Percentiles rank a stretch among this genome's conserved stretches.
Conservation (phyloP, 2,329 filamentous ascomycete genomes). For the Septoria petroselini region DNA sequence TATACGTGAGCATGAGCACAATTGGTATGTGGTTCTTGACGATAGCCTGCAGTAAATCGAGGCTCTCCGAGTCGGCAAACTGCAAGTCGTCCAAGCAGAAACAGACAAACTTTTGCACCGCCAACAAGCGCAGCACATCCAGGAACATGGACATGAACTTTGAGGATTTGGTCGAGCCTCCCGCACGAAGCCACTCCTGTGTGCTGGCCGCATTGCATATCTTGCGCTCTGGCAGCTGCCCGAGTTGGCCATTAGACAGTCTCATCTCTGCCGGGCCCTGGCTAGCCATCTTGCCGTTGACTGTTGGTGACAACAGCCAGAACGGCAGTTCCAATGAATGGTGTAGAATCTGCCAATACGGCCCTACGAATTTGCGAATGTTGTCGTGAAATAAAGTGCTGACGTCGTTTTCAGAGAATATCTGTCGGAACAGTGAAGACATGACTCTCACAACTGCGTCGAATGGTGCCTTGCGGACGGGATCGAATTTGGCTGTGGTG, state of each 20-base stretch:
- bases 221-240: slow-evolving; percentile 23
- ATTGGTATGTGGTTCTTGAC: slow-evolving; percentile 75
- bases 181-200: slow-evolving; percentile 46
- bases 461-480: slow-evolving; percentile 57
- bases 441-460: slow-evolving; percentile 61
- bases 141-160: slow-evolving; percentile 84
- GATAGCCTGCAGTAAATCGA: slow-evolving; percentile 79
- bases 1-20: slow-evolving; percentile 70
- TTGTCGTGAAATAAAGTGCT: slow-evolving; percentile 60
- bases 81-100: slow-evolving; percentile 87
- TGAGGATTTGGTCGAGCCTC: slow-evolving; percentile 54
- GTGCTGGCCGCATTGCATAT: slow-evolving; percentile 39
- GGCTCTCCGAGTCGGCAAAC: slow-evolving; percentile 81
- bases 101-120: slow-evolving; percentile 80
- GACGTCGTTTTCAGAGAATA: slow-evolving; percentile 63
- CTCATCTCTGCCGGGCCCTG: slow-evolving; percentile 5
- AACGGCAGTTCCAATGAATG: slow-evolving; percentile 62
- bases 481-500: slow-evolving; percentile 59
- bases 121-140: slow-evolving; percentile 78
- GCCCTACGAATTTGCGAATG: slow-evolving; percentile 54
- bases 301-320: slow-evolving; percentile 52
- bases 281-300: slow-evolving; percentile 25
- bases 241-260: slow-evolving; percentile 15
- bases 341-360: slow-evolving; percentile 58
- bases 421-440: slow-evolving; percentile 60